Conservation (phyloP, 441 rosid genomes). For the Populus trichocarpa region DNA sequence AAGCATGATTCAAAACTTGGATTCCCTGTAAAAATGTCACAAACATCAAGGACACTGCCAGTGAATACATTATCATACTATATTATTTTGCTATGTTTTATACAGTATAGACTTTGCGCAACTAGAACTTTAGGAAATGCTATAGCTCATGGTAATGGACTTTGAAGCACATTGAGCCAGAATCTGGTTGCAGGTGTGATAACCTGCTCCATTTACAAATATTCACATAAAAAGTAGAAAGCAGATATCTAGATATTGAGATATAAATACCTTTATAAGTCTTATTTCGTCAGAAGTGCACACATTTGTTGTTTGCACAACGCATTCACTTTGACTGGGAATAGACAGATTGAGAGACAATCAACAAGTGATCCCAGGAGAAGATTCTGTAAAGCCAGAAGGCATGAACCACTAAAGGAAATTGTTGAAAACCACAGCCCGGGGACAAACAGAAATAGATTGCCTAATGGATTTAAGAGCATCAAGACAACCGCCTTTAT, state of each 20-base stretch:
- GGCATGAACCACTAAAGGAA: slow-evolving; percentile 19
- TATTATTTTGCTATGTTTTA: background rate
- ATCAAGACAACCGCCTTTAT: slow-evolving; percentile 39
- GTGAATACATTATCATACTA: background rate
- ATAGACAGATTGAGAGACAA: slow-evolving; percentile 41
- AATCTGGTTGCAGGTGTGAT: background rate
- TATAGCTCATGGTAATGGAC: background rate
- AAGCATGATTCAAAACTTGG: slow-evolving; percentile 26
- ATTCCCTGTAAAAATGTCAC: slow-evolving; percentile 25
- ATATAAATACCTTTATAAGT: slow-evolving; percentile 39
- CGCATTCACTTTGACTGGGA: slow-evolving; percentile 47
- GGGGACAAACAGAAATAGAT: slow-evolving; percentile 53
- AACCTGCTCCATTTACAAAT: background rate
- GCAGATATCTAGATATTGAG: background rate
- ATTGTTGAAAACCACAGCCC: slow-evolving; percentile 47
- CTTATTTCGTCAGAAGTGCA: slow-evolving; percentile 42
- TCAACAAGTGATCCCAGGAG: slow-evolving; percentile 38
- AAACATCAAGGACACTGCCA: background rate
- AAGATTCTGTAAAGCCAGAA: slow-evolving; percentile 40
- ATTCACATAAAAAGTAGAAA: background rate
- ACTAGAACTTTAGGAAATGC: background rate
- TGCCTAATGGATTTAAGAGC: slow-evolving; percentile 51
- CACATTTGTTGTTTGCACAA: slow-evolving; percentile 37
- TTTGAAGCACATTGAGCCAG: background rate
- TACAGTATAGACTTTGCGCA: background rate